Conservation (phyloP, 2,329 filamentous ascomycete genomes). For the Fusarium ramigenum region DNA sequence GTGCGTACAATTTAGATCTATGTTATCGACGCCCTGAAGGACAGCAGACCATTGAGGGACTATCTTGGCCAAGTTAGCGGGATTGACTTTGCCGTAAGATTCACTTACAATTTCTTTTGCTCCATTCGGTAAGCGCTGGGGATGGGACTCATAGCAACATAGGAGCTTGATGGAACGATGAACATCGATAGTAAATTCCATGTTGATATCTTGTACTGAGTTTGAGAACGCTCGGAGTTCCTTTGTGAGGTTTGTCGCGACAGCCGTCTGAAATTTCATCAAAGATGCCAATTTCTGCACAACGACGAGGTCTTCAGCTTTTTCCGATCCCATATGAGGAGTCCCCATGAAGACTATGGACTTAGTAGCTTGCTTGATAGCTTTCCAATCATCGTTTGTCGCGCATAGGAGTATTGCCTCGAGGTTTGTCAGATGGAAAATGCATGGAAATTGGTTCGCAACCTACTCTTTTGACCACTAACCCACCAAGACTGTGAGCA, state of each 20-base stretch:
- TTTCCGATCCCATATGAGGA: constrained; percentile 36
- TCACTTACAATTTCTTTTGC: constrained; percentile 27
- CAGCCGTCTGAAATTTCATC: constrained; percentile 20
- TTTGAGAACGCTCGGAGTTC: constrained; percentile 33
- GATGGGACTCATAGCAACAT: constrained; percentile 35
- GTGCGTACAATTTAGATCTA: constrained; percentile 35
- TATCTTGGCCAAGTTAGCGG: constrained; percentile 19
- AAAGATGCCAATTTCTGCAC: constrained; percentile 32
- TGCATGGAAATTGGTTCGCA: constrained; percentile 20
- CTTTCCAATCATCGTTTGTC: constrained; percentile 31
- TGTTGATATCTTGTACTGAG: constrained; percentile 35
- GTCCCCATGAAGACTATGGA: constrained; percentile 37
- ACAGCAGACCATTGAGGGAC: constrained; percentile 36
- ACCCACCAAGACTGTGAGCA: constrained; percentile 32
- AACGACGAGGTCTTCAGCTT: constrained; percentile 30
- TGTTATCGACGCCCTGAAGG: constrained; percentile 32
- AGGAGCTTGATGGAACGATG: constrained; percentile 34
- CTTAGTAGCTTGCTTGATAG: constrained; percentile 29
- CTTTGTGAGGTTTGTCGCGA: constrained; percentile 34
- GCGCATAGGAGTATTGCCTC: constrained; percentile 32
- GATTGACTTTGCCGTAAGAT: neutral
- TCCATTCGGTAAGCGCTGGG: constrained; percentile 26
- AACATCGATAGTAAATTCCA: constrained; percentile 36
- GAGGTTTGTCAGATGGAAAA: neutral
- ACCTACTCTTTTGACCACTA: constrained; percentile 33